phyloP scores from a whole-genome alignment of 257 asterid species.

The Paraleonurus japonicus region DNA sequence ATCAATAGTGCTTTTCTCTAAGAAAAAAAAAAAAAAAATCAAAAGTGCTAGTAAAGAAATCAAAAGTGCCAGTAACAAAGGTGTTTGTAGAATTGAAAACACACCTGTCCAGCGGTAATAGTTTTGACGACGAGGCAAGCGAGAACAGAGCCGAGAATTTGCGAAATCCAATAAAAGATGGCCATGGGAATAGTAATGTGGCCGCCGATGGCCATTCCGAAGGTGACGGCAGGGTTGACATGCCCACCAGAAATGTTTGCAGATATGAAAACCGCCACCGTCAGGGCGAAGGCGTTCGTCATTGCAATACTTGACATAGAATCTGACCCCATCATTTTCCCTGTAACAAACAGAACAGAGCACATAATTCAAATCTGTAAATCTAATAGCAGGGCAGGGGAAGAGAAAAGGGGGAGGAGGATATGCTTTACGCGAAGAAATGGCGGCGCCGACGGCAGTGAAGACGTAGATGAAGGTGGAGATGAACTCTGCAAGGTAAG shows the following conservation, averaged over 20 bases:
- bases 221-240: conserved; percentile 86
- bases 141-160: conserved; percentile 62
- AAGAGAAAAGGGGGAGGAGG: neutral
- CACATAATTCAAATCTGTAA: too few species aligned
- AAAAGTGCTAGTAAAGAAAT: too few species aligned
- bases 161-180: conserved; percentile 62
- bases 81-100: too few species aligned
- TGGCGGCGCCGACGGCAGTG: conserved; percentile 66
- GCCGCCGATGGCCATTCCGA: conserved; percentile 77
- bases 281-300: conserved; percentile 60
- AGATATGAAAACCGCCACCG: conserved; percentile 60
- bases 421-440: conserved; percentile 58
- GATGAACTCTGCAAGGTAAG: conserved; percentile 87
- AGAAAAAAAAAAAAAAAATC: too few species aligned
- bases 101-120: conserved; percentile 52
- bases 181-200: conserved; percentile 62
- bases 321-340: conserved; percentile 35
- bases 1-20: too few species aligned
- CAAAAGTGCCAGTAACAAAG: too few species aligned
- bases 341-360: conserved; percentile 25
- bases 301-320: conserved; percentile 47
- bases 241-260: conserved; percentile 80
- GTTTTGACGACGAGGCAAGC: conserved; percentile 64
- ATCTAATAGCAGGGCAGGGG: too few species aligned
- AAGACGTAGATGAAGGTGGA: conserved; percentile 85